Base-by-base conservation (phyloP, 768 basidiomycete species). In the Lactarius deliciosus region DNA sequence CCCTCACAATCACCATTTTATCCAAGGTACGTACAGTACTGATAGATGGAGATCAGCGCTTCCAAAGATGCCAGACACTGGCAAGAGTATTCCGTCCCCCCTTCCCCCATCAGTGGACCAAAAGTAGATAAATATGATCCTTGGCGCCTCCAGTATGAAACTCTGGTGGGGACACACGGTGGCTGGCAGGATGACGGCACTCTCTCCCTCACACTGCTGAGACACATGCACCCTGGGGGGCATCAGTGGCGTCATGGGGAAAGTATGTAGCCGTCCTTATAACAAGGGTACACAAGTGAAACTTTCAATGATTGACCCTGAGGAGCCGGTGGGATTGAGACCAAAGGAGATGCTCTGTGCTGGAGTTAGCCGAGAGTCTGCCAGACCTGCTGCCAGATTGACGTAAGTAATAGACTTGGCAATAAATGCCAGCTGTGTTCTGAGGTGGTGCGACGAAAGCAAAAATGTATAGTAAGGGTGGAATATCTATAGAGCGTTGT, bases 31-130 rank as follows among this genome's bases (percentile, higher is more conserved):
- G 25, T 53, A 50, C 47, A 50, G 47, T 25, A 53, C 50, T 53
- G 50, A 53, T 53, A 53, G 50, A 25, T 53, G 50, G 50, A 11
- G 50, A 53, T 53, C 50, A 53, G 50, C 50, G 15, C 50, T 53
- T 53, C 50, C 50, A 53, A 53, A 53, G 50, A 22, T 15, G n/a
- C 15, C 13, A 50, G 47, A 7, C 22, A 13, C 13, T 53, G 50
- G 47, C 25, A 15, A 53, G 25, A 53, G 50, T 53, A 25, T 53
- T 53, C 6, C 2, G 25, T 53, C 25, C 50, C 50, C 47, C 11
- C 22, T 53, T 28, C 50, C 50, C 22, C 50, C 50, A 53, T 25
- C 50, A 15, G n/a, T 50, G 47, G n/a, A n/a, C 50, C 50, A 28
- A 53, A 53, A 53, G 47, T 53, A 25, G 50, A 53, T 53, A 53